A percentile compares a stretch with the other conserved stretches of the same genome.
phyloP scores from a whole-genome alignment of 1,139 yeast species.

The Diutina rugosa region DNA sequence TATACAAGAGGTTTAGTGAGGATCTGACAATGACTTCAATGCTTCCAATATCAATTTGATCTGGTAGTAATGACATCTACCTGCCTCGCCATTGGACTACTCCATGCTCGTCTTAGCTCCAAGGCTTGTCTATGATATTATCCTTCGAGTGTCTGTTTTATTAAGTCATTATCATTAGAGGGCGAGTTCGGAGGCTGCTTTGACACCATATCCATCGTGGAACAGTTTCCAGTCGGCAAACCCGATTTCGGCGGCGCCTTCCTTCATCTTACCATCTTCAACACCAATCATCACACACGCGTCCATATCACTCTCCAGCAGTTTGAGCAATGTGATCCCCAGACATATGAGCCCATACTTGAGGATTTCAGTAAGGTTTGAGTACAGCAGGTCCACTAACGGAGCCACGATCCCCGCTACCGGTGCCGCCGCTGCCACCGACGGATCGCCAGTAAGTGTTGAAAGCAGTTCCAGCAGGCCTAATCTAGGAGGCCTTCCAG shows the following conservation, averaged over 20 bases:
- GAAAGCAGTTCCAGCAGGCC: neutral
- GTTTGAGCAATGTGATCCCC: slow-evolving; percentile 39
- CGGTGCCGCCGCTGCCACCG: slow-evolving; percentile 3
- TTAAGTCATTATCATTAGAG: too few relatives aligned
- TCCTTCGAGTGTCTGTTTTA: too few relatives aligned
- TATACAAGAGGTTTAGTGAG: too few relatives aligned
- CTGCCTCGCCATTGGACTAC: too few relatives aligned
- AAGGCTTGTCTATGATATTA: too few relatives aligned
- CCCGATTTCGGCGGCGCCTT: slow-evolving; percentile 30
- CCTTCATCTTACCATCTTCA: slow-evolving; percentile 20
- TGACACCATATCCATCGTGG: slow-evolving; percentile 23
- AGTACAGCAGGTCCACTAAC: slow-evolving; percentile 41
- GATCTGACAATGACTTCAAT: too few relatives aligned
- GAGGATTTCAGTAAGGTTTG: slow-evolving; percentile 42
- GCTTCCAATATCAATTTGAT: too few relatives aligned
- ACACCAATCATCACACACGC: slow-evolving; percentile 28
- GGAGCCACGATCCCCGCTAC: slow-evolving; percentile 50
- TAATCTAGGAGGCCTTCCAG: neutral
- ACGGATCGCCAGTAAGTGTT: neutral
- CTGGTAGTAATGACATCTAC: too few relatives aligned
- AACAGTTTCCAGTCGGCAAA: slow-evolving; percentile 28
- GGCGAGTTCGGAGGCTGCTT: neutral
- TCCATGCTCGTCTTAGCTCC: too few relatives aligned
- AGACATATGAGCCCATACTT: slow-evolving; percentile 47
- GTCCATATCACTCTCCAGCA: slow-evolving; percentile 14